Base-by-base conservation (phyloP, 352 stramenopile species). In the Globisporangium barbulae region DNA sequence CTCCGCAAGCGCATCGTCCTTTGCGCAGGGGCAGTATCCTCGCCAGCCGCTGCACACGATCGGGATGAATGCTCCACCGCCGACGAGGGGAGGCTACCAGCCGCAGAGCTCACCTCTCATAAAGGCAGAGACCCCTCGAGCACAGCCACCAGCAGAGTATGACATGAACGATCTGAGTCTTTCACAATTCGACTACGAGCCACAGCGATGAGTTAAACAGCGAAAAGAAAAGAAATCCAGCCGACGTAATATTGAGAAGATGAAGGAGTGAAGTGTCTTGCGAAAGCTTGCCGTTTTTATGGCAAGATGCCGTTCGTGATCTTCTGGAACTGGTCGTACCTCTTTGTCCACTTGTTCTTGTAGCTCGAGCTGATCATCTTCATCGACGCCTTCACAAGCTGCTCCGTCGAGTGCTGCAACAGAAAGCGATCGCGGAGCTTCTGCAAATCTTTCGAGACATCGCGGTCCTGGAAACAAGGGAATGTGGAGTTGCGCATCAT, bases 321-420 rank as follows among this genome's bases (percentile, higher is more conserved):
- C 61, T 98, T 88, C 68, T 98, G 93, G 72, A 98, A 98, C 55
- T 91, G 72, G 71, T 98, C 93, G 73, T 98, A 98, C 22, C 94
- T 70, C 65, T 93, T 93, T 9, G 94, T 98, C 64, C 93, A 97
- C 63, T 81, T 86, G 78, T 97, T 91, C 59, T 98, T 89, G 71
- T 97, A 96, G 53, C 96, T 98, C 22, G 90, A 84, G 70, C 90
- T 86, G 42, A 98, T 84, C 72, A 94, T 90, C 69, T 94, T 93
- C 68, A 95, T 80, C 35, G 90, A 75, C 7, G 66, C 69, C 64
- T 92, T 88, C 45, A 94, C 85, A 9, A 78, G 81, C 21, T 92
- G 65, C 50, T 90, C 81, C 0, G 75, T 82, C n/a, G 76, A 76
- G 52, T 62, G 71, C 39, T 83, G 61, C 41, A 88, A 65, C 2